phyloP scores from a whole-genome alignment of 2,329 filamentous ascomycete genomes.

The Elsinoe perseae region DNA sequence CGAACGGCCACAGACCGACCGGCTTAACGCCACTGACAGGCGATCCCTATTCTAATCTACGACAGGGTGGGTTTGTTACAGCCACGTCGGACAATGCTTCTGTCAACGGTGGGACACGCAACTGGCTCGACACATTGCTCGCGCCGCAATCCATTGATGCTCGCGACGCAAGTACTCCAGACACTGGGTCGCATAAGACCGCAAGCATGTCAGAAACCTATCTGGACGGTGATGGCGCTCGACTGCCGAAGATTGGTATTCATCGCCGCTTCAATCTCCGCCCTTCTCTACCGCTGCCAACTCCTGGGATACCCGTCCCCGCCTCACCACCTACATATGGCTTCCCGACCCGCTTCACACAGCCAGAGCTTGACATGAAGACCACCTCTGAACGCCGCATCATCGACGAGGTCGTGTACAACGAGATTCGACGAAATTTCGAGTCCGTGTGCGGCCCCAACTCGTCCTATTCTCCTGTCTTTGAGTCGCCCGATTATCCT shows the following conservation, averaged over 20 bases:
- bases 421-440: slow-evolving; percentile 19
- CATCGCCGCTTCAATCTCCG: slow-evolving; percentile 14
- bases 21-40: slow-evolving; percentile 7
- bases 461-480: slow-evolving; percentile 18
- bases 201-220: slow-evolving; percentile 21
- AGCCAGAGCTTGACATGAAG: slow-evolving; percentile 9
- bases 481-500: slow-evolving; percentile 23
- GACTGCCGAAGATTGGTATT: slow-evolving; percentile 19
- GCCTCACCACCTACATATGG: slow-evolving; percentile 1
- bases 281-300: slow-evolving; percentile 1
- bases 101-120: slow-evolving; percentile 12
- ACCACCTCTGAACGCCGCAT: slow-evolving; percentile 10
- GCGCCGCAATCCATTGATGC: slow-evolving; percentile 8
- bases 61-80: slow-evolving; percentile 14
- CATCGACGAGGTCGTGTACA: slow-evolving; percentile 18
- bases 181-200: slow-evolving; percentile 13
- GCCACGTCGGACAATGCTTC: slow-evolving; percentile 7
- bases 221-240: slow-evolving; percentile 23
- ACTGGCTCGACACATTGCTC: slow-evolving; percentile 16
- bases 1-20: slow-evolving; percentile 7
- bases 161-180: slow-evolving; percentile 8
- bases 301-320: neutral
- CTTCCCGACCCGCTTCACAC: slow-evolving; percentile 16
- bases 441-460: slow-evolving; percentile 12
- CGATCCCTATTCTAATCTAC: slow-evolving; percentile 15